Evolutionary conservation across 148 eudicot species (phyloP), one percentile per base, ranked within the genome.

Genomic region (Rhododendron mucronatum): DNA sequence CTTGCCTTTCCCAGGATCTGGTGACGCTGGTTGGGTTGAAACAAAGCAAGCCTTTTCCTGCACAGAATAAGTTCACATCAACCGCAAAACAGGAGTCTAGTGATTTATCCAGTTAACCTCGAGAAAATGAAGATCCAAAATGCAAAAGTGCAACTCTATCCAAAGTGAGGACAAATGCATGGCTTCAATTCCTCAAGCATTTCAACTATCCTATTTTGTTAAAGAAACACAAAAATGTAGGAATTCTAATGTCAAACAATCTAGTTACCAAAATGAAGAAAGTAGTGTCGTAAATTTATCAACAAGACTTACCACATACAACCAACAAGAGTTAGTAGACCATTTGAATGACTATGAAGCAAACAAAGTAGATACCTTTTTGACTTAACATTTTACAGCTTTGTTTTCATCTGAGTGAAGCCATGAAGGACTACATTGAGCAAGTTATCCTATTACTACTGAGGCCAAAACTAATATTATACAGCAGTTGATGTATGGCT

Each of bases 1-100:
- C 85, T 91, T 91, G 53, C 89, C 90, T 87, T 92, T 88, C 26
- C 90, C 90, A 18, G 91, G 85, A 73, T 89, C 93, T 7, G 93
- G 91, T 20, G 92, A 74, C 13, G 7, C 57, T 45, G 86, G 82
- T 69, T 84, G 45, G 23, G 77, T 12, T n/a, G 21, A 61, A 67
- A 55, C 86, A 61, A 59, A 85, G 69, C 88, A 88, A 67, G 83
- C 37, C 76, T 82, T 82, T 84, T 85, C 84, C 88, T 85, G 83
- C 76, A 85, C 8, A 59, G 18, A 35, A 26, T 23, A 15, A 3
- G 53, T 39, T 30, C 50, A 37, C 23, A 45, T 67, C 71, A 69
- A 83, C 67, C 39, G 59, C 51, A 76, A 84, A 84, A 80, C 3
- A 83, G 13, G 57, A 28, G 37, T 48, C 48, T 5, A 50, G 45